A percentile compares a stretch with the other conserved stretches of the same genome.
Evolutionary conservation across 2,329 filamentous ascomycete genomes (phyloP).

Genomic region (Talaromyces amestolkiae): DNA sequence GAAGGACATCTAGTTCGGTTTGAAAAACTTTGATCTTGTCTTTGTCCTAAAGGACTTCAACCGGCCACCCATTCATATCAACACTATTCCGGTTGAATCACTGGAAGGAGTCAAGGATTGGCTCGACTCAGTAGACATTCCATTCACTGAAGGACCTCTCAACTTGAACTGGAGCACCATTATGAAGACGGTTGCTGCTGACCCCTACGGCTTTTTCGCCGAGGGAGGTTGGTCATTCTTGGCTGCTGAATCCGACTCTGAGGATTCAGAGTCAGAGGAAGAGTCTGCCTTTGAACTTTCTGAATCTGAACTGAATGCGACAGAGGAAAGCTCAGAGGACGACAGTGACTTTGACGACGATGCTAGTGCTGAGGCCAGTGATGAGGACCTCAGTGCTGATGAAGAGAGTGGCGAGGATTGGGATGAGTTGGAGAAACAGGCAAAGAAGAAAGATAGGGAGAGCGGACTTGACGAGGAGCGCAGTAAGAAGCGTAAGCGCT

Average conservation of each 20-base stretch:
- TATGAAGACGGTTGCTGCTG: constrained; percentile 96
- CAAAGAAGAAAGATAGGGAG: constrained; percentile 61
- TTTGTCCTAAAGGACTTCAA: constrained; percentile 98
- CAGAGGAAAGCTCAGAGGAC: constrained; percentile 78
- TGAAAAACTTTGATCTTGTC: constrained; percentile 99
- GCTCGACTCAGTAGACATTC: constrained; percentile 92
- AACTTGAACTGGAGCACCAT: constrained; percentile 99
- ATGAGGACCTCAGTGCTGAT: constrained; percentile 57
- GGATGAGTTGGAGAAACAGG: constrained; percentile 92
- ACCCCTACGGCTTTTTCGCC: constrained; percentile 91
- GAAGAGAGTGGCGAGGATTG: constrained; percentile 85
- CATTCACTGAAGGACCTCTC: constrained; percentile 88
- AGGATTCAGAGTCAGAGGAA: constrained; percentile 74
- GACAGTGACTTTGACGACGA: constrained; percentile 94
- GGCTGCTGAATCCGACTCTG: constrained; percentile 80
- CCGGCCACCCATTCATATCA: constrained; percentile 86
- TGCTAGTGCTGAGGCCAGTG: constrained; percentile 69
- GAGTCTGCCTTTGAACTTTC: constrained; percentile 90
- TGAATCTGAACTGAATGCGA: constrained; percentile 71
- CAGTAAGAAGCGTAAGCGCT: constrained; percentile 71
- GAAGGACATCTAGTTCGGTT: constrained; percentile 65
- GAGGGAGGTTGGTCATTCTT: constrained; percentile 97
- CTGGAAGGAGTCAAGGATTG: constrained; percentile 96
- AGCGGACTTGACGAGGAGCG: constrained; percentile 52
- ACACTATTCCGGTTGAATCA: constrained; percentile 94